Evolutionary conservation across 2,329 filamentous ascomycete species (phyloP), one percentile per base, ranked within the genome.

Genomic region (Ceratocystis cubensis): DNA sequence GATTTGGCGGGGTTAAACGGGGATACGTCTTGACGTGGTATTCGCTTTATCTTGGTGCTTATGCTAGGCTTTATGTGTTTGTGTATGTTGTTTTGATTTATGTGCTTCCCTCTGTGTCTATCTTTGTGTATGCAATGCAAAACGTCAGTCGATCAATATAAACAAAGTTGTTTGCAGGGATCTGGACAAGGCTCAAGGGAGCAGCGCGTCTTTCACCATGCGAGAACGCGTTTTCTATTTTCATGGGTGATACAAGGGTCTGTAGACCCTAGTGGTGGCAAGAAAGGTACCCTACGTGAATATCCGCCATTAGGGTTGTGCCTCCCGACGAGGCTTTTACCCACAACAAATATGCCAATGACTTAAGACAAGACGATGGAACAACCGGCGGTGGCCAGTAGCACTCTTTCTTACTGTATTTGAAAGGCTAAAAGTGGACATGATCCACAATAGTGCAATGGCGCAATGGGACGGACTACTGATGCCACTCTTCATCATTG

Each of bases 361-460:
- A 5, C 13, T 15, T 7, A 53, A 53, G 48, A 48, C n/a, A 48
- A 3, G 22, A 53, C 20, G 7, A 25, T 25, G 20, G 48, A 28
- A 33, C 20, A 59, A 37, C 25, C 8, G 3, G 56, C 53, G 13
- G 4, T 7, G 25, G 28, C 17, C 25, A 15, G 53, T 25, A 17
- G n/a, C 5, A 48, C 61, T 61, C 41, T 37, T 41, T 15, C 37
- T 41, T 15, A 41, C n/a, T 57, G 13, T 28, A n/a, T 59, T n/a
- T n/a, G 20, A n/a, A 30, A 8, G 17, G 13, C 17, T 3, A 46
- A 44, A 25, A 61, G 64, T 61, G 64, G 50, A 33, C 20, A 6
- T 44, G 53, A 65, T 61, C 64, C 53, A 28, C 62, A 53, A 64
- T 67, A 50, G 65, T 15, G 37, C 62, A 53, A 67, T 67, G 50